These are phyloP conservation scores for Zasmidium citrigriseum DNA, from an alignment of 2,329 filamentous ascomycete genomes.

Conservation along the genomic window DNA sequence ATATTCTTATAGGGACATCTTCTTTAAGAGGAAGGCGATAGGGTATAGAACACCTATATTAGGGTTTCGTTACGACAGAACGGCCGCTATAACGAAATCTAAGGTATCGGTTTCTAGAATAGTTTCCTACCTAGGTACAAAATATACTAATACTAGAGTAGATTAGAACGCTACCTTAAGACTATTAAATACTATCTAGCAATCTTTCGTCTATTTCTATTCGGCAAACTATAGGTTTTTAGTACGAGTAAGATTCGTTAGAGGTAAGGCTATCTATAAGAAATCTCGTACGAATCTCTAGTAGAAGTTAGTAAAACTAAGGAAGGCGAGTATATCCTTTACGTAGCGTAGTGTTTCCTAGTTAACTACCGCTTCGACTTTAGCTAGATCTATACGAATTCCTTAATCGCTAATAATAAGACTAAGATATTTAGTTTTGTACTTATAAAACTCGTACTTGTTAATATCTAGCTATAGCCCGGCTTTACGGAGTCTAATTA, in stretches of 20 bases:
- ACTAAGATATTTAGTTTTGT: slow-evolving; percentile 31
- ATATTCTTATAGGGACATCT: slow-evolving; percentile 20
- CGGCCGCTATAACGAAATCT: background rate
- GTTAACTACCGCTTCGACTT: slow-evolving; percentile 1
- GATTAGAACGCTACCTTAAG: slow-evolving; percentile 4
- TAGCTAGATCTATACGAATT: slow-evolving; percentile 22
- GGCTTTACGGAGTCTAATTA: slow-evolving; percentile 22
- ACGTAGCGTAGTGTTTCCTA: background rate
- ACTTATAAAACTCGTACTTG: slow-evolving; percentile 17
- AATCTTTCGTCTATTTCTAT: background rate
- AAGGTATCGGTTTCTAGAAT: background rate
- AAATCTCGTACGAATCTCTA: background rate
- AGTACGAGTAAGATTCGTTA: background rate
- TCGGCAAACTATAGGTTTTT: background rate
- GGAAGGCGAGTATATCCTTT: slow-evolving; percentile 6
- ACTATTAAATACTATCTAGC: background rate
- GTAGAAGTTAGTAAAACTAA: slow-evolving; percentile 10
- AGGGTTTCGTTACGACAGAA: background rate
- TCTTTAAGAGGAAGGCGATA: slow-evolving; percentile 12
- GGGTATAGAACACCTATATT: background rate
- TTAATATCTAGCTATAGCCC: slow-evolving; percentile 13
- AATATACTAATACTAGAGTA: background rate
- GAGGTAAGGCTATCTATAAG: background rate
- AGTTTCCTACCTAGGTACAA: background rate
- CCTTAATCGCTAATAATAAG: slow-evolving; percentile 26